Evolutionary conservation across 768 basidiomycete genomes (phyloP), one percentile per base, ranked within the genome.

Genomic region (Suillus tomentosus): DNA sequence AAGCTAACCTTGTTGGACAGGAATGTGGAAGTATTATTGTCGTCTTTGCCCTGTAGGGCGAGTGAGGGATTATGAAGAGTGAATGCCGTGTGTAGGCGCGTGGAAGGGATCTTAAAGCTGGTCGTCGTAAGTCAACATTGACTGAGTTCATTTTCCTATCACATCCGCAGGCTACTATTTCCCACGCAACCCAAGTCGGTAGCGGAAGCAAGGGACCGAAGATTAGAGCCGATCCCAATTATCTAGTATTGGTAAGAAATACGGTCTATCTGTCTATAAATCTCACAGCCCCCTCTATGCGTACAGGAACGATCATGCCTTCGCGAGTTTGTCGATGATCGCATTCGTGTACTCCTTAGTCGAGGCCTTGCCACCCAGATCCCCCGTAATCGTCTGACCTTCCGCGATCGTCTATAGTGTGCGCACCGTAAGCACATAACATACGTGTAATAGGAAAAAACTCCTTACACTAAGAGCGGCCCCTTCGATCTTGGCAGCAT

Each of bases 301-400:
- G 31, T 31, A 31, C 31, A 31, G 27, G 15, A 58, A 68, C 51
- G 58, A 62, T 71, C 72, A 73, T 56, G 64, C 70, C 64, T 70
- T 71, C 61, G 72, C 67, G 69, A 96, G 80, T 80, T 87, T 95
- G 66, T 80, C 70, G 66, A 97, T 89, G 78, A 98, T 96, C 34
- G 94, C 91, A 61, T 86, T 75, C 48, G 96, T 96, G 80, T 93
- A 98, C 78, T 97, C 89, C 76, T 82, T 82, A 3, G 97, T 99
- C 40, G 88, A 87, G 17, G 96, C 86, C 76, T 91, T 95, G 48
- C 97, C 97, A 24, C 97, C 95, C 64, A 99, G 81, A 78, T 99
- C 97, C 37, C 96, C 93, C 9, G 97, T 99, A 76, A 98, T 96
- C 48, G 82, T 77, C 80, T 92, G 95, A 69, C 97, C 97, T 80